Percentiles rank a stretch among this genome's conserved stretches.
phyloP scores from a whole-genome alignment of 139 green algal species.

The Tetraselmis chui region DNA sequence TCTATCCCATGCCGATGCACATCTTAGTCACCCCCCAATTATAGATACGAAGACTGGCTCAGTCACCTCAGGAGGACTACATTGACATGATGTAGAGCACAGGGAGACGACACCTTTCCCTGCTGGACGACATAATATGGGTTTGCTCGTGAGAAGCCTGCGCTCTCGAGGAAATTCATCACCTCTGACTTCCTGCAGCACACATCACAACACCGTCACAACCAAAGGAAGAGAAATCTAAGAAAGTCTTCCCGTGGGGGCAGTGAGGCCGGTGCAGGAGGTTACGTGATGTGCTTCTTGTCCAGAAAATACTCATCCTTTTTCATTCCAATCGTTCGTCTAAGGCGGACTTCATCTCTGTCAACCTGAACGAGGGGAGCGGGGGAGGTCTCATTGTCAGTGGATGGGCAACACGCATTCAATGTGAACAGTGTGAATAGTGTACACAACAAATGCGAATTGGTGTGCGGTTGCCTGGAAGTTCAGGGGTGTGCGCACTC shows the following conservation, averaged over 20 bases:
- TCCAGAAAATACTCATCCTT: constrained; percentile 97
- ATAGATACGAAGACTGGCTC: background rate
- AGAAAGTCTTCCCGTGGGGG: too few species aligned
- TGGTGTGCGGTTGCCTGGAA: too few species aligned
- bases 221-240: background rate
- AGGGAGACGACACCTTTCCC: constrained; percentile 59
- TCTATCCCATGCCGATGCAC: constrained; percentile 16
- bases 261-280: background rate
- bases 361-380: constrained; percentile 53
- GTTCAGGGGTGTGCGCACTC: too few species aligned
- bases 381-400: too few species aligned
- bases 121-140: constrained; percentile 99
- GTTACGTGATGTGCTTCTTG: constrained; percentile 83
- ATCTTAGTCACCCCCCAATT: too few species aligned
- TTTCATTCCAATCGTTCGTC: constrained; percentile 81
- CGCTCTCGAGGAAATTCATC: constrained; percentile 90
- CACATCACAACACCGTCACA: background rate
- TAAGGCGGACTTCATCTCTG: constrained; percentile 78
- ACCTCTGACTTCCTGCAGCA: constrained; percentile 81
- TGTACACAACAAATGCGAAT: too few species aligned
- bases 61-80: too few species aligned
- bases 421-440: too few species aligned
- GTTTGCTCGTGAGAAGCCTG: constrained; percentile 92
- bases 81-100: too few species aligned
- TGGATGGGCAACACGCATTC: too few species aligned